A percentile compares a stretch with the other conserved stretches of the same genome.
phyloP scores from a whole-genome alignment of 805 yeast species.

The Allodekkera sacchari region DNA sequence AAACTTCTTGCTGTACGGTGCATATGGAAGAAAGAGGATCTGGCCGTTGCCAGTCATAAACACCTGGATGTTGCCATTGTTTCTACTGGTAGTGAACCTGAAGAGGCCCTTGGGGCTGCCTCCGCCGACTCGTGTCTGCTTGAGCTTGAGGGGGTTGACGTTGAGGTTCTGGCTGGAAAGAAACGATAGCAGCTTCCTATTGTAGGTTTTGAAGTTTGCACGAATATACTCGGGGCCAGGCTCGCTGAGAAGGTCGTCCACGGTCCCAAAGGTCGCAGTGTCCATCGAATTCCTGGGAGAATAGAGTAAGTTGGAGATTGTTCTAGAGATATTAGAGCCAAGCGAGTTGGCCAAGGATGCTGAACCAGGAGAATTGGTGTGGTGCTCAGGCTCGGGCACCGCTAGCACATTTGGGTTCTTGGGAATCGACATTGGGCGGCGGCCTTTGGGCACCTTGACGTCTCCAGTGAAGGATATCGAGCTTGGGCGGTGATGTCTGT shows the following conservation, averaged over 20 bases:
- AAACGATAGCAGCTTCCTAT: constrained; percentile 17
- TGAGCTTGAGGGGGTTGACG: constrained; percentile 18
- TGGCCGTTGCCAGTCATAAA: constrained; percentile 27
- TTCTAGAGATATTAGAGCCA: too few species aligned
- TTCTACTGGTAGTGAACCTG: constrained; percentile 5
- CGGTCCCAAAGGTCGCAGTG: constrained; percentile 11
- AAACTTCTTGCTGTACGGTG: constrained; percentile 20
- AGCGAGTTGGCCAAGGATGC: too few species aligned
- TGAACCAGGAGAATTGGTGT: too few species aligned
- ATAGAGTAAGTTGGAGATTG: too few species aligned
- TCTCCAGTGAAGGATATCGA: too few species aligned
- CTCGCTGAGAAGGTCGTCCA: constrained; percentile 19
- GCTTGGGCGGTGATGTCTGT: too few species aligned
- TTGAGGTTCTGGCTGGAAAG: constrained; percentile 22
- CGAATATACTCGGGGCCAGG: constrained; percentile 13
- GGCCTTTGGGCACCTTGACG: too few species aligned
- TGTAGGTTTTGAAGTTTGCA: constrained; percentile 17
- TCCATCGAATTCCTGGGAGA: too few species aligned
- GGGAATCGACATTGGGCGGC: too few species aligned
- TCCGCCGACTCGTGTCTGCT: constrained; percentile 9
- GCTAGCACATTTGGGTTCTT: too few species aligned
- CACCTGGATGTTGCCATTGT: constrained; percentile 13
- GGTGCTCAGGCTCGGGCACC: too few species aligned
- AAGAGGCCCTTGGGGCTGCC: constrained; percentile 5
- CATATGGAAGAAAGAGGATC: constrained; percentile 25